Evolutionary conservation across 1,139 yeast species (phyloP).

Genomic region (Saccharomyces hybrid): DNA sequence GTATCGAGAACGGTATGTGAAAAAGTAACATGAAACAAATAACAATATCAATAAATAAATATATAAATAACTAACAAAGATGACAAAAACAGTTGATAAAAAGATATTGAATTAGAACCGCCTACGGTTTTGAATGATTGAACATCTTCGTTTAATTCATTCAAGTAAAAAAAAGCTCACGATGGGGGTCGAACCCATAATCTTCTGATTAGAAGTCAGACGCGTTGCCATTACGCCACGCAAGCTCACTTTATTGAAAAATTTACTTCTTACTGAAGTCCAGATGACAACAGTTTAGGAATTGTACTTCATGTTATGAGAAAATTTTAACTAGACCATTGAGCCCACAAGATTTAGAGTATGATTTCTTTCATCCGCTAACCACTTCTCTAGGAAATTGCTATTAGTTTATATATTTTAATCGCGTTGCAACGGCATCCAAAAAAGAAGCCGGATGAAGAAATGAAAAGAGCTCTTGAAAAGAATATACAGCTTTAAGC

Average conservation of each 20-base stretch:
- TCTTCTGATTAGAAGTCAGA: conserved; percentile 54
- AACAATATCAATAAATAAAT: background rate
- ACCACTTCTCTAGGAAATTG: background rate
- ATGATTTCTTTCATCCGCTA: background rate
- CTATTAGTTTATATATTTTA: background rate
- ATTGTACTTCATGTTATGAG: too few relatives aligned
- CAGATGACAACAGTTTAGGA: too few relatives aligned
- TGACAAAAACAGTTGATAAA: too few relatives aligned
- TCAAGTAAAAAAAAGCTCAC: conserved; percentile 36
- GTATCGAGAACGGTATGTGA: conserved; percentile 5
- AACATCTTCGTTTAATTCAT: too few relatives aligned
- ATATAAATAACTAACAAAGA: background rate
- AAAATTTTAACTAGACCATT: too few relatives aligned
- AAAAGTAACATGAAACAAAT: background rate
- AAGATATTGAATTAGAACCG: too few relatives aligned
- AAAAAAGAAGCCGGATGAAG: background rate
- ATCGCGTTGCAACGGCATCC: background rate
- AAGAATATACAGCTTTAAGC: background rate
- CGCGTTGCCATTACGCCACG: conserved; percentile 58
- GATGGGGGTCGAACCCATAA: conserved; percentile 56
- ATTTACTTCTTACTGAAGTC: too few relatives aligned
- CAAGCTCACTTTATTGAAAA: conserved; percentile 32
- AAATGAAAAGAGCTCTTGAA: background rate
- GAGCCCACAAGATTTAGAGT: background rate
- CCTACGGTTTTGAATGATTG: too few relatives aligned